A percentile compares a stretch with the other conserved stretches of the same genome.
Conservation (phyloP, 2,329 filamentous ascomycete genomes). For the Fusarium odoratissimum region DNA sequence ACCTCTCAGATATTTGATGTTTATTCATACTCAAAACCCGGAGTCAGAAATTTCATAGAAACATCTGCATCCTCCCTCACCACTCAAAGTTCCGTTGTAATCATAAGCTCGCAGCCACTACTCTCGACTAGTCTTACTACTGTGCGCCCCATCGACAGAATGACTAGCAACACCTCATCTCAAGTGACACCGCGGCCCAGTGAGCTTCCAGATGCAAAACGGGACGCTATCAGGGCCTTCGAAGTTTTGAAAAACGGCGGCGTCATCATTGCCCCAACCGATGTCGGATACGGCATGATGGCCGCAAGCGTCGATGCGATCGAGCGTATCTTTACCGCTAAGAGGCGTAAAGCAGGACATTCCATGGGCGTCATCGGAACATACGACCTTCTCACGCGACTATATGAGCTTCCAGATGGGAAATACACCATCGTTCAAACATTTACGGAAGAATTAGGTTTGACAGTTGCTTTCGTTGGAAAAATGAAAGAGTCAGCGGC, state of each 20-base stretch:
- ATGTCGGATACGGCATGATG: not conserved
- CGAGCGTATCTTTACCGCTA: not conserved
- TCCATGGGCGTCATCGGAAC: not conserved
- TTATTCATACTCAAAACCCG: no score
- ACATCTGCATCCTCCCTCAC: fast-evolving
- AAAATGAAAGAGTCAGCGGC: not conserved
- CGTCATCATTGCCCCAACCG: not conserved
- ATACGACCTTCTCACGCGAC: not conserved
- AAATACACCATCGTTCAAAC: not conserved
- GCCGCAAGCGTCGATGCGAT: not conserved
- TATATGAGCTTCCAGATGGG: not conserved
- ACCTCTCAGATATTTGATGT: not conserved
- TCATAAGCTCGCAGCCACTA: not conserved
- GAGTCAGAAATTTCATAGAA: fast-evolving
- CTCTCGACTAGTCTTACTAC: fast-evolving
- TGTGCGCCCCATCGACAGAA: not conserved
- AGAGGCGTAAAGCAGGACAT: not conserved
- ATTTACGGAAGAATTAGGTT: not conserved
- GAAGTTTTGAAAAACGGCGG: not conserved
- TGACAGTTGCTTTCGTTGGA: not conserved
- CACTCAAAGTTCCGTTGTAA: not conserved
- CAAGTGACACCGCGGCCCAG: not conserved
- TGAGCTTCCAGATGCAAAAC: not conserved
- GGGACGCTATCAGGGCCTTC: not conserved
- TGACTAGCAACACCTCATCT: not conserved